Evolutionary conservation across 345 rosid species (phyloP), one percentile per base, ranked within the genome.

Genomic region (Aegle marmelos): DNA sequence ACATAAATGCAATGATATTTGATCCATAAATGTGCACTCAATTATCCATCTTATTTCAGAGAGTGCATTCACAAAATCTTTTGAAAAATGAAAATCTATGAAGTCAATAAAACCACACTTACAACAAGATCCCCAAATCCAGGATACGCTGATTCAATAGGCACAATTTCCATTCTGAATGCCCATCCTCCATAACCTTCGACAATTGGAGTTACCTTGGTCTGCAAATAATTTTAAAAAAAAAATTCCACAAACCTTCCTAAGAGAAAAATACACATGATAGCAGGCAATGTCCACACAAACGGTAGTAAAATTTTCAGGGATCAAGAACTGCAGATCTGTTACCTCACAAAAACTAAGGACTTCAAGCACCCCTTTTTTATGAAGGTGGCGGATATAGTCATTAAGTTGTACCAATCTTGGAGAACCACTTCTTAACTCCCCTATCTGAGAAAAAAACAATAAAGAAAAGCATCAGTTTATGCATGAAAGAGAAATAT

Each of bases 151-250:
- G 99, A 96, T 83, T 96, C 99, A 14, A 94, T 90, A 22, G 99
- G 91, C 60, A 94, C 99, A n/a, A 96, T 85, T 81, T 96, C 99
- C 97, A 90, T 80, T 74, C 99, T 88, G 31, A 92, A 87, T 57
- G 99, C 99, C 98, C 97, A 94, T 81, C 98, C 99, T 72, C 99
- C 98, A 66, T 92, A 96, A 48, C 99, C 98, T 90, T 94, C 98
- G 70, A 96, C 99, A 10, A 96, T 91, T 68, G 99, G 97, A 37
- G 97, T 92, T 70, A 96, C 95, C 86, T 96, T 90, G 60, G 99
- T 92, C 99, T 96, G 93, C 86, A 87, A 72, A 72, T 21, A 25
- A 78, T 39, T 13, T 58, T 7, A 7, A 8, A 2, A 60, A 56
- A 33, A 69, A 10, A 27, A 36, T 57, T n/a, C 28, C 37, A 50